phyloP scores from a whole-genome alignment of 352 stramenopile species.

The Phytophthora pseudosyringae region DNA sequence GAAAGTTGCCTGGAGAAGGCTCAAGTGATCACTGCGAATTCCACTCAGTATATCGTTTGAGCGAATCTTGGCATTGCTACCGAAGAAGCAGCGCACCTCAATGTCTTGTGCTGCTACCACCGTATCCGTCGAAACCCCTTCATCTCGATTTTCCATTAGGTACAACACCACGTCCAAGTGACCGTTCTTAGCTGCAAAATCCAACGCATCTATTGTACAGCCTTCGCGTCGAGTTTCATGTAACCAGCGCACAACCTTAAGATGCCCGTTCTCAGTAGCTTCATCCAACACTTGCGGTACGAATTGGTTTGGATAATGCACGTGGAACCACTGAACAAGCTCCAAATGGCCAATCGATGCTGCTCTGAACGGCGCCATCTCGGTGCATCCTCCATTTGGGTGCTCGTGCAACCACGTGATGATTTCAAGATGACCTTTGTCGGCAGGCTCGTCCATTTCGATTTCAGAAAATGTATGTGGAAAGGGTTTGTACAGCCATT shows the following conservation, averaged over 20 bases:
- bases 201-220: conserved; percentile 1
- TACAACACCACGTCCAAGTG: neutral
- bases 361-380: no score
- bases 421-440: no score
- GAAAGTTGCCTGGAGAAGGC: neutral
- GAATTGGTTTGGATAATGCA: neutral
- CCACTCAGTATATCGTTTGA: neutral
- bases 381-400: neutral
- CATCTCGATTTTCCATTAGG: conserved; percentile 3
- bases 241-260: neutral
- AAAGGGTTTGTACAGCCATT: neutral
- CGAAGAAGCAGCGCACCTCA: neutral
- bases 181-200: neutral
- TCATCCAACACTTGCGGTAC: neutral
- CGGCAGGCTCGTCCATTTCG: no score
- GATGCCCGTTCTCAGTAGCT: neutral
- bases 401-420: neutral
- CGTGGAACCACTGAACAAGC: neutral
- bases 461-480: no score
- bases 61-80: neutral
- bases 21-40: neutral
- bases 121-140: neutral
- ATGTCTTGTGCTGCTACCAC: neutral
- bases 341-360: neutral
- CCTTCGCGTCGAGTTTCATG: conserved; percentile 5